Evolutionary conservation across 768 basidiomycete species (phyloP), one percentile per base, ranked within the genome.

Genomic region (Termitomyces heimii): DNA sequence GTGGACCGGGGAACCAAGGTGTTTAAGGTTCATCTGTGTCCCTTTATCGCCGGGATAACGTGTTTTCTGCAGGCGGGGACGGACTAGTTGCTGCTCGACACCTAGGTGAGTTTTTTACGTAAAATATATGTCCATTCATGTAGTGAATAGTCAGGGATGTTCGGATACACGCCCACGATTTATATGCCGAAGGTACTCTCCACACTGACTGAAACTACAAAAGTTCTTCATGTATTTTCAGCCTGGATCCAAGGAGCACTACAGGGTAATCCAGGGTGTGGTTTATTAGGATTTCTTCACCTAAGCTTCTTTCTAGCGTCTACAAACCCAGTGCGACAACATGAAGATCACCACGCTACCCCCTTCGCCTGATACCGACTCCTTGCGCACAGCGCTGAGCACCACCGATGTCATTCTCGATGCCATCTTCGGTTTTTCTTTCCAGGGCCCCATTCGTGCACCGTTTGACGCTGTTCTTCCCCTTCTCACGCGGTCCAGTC

Each of bases 401-500:
- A 75, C 79, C 31, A 82, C 84, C 4, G 91, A 97, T 69, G 85
- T 97, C 43, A 81, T 98, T 20, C 77, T 99, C 54, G 97, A 99
- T 67, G 93, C 95, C 5, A 89, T 99, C 56, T 99, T 99, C 64
- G 97, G 96, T 5, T 98, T 99, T 75, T 98, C 95, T 1, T 99
- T 98, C 82, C 79, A 88, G 57, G 88, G 89, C 0, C 95, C 97
- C 35, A 80, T 94, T 5, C 88, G 97, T 12, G 72, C 86, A 8
- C 97, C 97, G 0, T 99, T 98, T 71, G 86, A 93, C 63, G 66
- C 73, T 0, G 87, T 86, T 39, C 79, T 99, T 1, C 77, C 81
- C 8, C 75, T 91, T 7, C 73, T 97, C 44, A 75, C 80, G 1
- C 66, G 77, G 16, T 85, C 86, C 4, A 69, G 76, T 7, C 75